Evolutionary conservation across 495 filamentous ascomycete species (phyloP).

Genomic region (Pseudevernia furfuracea): DNA sequence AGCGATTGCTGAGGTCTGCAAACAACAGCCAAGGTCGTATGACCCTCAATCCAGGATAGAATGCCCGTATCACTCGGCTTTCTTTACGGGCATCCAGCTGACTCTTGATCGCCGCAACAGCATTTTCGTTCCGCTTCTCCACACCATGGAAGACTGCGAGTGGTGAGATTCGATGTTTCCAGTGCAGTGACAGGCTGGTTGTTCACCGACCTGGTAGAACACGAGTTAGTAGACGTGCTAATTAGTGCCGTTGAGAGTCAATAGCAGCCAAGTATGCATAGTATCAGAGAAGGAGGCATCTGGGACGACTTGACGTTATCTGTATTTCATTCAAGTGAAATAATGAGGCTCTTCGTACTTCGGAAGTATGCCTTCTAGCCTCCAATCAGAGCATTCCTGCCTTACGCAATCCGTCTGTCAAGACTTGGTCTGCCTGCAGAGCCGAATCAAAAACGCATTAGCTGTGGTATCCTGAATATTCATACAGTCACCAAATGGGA

Average conservation of each 20-base stretch:
- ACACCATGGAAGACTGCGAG: background rate
- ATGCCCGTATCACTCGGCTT: background rate
- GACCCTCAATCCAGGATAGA: background rate
- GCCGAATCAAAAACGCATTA: conserved; percentile 23
- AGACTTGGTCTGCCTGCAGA: conserved; percentile 26
- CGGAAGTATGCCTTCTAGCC: background rate
- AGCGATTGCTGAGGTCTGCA: conserved; percentile 12
- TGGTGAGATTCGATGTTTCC: background rate
- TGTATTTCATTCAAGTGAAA: background rate
- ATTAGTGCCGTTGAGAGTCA: background rate
- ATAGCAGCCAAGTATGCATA: background rate
- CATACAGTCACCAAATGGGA: conserved; percentile 13
- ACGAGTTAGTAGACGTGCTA: background rate
- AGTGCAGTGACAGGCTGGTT: background rate
- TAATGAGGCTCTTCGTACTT: background rate
- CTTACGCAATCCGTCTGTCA: conserved; percentile 24
- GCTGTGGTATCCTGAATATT: conserved; percentile 4
- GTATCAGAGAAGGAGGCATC: background rate
- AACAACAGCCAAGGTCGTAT: background rate
- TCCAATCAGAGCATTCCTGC: conserved; percentile 26
- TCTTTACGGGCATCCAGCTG: background rate
- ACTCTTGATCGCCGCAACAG: background rate
- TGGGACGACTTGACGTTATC: background rate
- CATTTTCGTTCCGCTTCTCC: background rate
- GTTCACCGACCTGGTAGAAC: background rate